Evolutionary conservation across 805 yeast genomes (phyloP).

Genomic region (Candida boidinii): DNA sequence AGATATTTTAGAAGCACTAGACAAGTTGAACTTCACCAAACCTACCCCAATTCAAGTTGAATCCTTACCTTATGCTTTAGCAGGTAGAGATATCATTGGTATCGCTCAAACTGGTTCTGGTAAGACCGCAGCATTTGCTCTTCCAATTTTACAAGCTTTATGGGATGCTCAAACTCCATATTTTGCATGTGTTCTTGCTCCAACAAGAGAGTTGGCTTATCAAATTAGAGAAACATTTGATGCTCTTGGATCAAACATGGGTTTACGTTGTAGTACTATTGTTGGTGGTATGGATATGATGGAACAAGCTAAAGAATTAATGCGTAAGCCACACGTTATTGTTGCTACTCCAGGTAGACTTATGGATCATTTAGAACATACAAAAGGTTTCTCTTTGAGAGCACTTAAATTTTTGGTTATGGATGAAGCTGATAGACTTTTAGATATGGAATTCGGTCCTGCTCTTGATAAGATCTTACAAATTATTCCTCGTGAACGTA

Average conservation of each 20-base stretch:
- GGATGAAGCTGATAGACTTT: conserved; percentile 95
- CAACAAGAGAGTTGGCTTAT: conserved; percentile 78
- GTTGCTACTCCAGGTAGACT: conserved; percentile 90
- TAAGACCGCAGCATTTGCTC: conserved; percentile 96
- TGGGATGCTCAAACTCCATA: conserved; percentile 87
- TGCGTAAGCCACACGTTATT: conserved; percentile 88
- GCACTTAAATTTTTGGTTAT: conserved; percentile 76
- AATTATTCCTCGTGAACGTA: conserved; percentile 76
- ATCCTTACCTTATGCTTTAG: conserved; percentile 83
- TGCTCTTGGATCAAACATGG: conserved; percentile 88
- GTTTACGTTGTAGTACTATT: conserved; percentile 77
- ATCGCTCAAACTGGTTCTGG: conserved; percentile 98
- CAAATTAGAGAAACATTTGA: conserved; percentile 93
- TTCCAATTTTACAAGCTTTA: conserved; percentile 84
- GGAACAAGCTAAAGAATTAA: conserved; percentile 92
- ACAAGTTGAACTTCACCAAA: conserved; percentile 58
- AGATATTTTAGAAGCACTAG: conserved; percentile 74
- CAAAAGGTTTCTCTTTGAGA: conserved; percentile 80
- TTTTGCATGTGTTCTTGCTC: conserved; percentile 82
- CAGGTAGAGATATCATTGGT: conserved; percentile 90
- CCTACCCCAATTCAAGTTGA: conserved; percentile 95
- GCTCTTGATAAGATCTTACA: conserved; percentile 80
- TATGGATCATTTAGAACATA: conserved; percentile 88
- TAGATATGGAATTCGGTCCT: conserved; percentile 96
- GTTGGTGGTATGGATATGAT: conserved; percentile 99